Percentiles rank a stretch among this genome's conserved stretches.
These are phyloP conservation scores for Cyclanthera cordifolia DNA, from an alignment of 306 rosid species.

Conservation along the genomic window DNA sequence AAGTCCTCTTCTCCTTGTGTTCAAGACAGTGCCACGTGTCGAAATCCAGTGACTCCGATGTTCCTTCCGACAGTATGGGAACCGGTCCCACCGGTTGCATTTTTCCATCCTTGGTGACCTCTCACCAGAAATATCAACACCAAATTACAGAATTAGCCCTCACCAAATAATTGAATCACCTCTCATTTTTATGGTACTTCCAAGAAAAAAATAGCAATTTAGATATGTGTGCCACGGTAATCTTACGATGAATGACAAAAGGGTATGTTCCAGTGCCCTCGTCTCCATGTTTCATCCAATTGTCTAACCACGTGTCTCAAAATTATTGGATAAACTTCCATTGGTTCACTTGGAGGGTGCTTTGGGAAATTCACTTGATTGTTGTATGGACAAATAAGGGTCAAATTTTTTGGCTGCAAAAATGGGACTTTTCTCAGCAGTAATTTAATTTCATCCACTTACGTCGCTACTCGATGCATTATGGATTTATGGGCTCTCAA, in stretches of 20 bases:
- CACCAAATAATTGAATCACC: background rate
- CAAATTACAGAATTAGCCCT: background rate
- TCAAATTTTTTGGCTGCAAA: too few species aligned
- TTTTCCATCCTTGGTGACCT: background rate
- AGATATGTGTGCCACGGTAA: slow-evolving; percentile 5
- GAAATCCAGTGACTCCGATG: background rate
- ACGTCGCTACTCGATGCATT: slow-evolving; percentile 31
- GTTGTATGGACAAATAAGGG: too few species aligned
- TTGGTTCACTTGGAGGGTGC: slow-evolving; percentile 4
- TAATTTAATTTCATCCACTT: slow-evolving; percentile 60
- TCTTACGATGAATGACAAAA: background rate
- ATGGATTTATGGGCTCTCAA: background rate
- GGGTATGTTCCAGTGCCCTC: background rate
- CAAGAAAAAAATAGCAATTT: background rate
- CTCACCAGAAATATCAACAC: background rate
- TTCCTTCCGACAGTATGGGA: slow-evolving; percentile 4
- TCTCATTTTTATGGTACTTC: background rate
- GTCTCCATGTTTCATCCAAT: background rate
- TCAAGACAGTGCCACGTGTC: slow-evolving; percentile 16
- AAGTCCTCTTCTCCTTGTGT: background rate
- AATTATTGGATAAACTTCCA: background rate
- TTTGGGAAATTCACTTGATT: background rate
- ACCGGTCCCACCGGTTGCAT: slow-evolving; percentile 7
- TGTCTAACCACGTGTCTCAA: background rate
- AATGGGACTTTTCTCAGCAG: too few species aligned